A percentile compares a stretch with the other conserved stretches of the same genome.
Evolutionary conservation across 495 filamentous ascomycete species (phyloP).

Genomic region (Aspergillus bertholletiae): DNA sequence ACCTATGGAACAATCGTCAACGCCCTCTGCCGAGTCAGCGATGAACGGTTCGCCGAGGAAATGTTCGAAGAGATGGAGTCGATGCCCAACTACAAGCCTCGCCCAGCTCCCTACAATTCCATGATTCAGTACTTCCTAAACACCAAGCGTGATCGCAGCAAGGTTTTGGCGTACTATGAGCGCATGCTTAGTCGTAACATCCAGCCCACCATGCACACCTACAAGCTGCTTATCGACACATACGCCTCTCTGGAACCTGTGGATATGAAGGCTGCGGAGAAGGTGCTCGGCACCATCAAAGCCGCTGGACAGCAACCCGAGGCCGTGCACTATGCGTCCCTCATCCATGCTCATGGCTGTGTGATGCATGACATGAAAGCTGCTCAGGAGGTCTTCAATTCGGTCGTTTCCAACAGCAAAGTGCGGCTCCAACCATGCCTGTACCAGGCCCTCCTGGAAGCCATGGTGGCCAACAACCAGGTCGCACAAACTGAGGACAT

Average conservation of each 20-base stretch:
- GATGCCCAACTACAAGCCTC: constrained; percentile 97
- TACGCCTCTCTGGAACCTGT: constrained; percentile 91
- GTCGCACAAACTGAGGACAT: constrained; percentile 73
- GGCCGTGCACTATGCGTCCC: constrained; percentile 89
- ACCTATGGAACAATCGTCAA: constrained; percentile 99
- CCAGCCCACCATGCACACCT: constrained; percentile 89
- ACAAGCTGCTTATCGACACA: constrained; percentile 95
- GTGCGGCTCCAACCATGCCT: constrained; percentile 76
- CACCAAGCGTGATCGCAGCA: constrained; percentile 89
- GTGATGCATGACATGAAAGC: constrained; percentile 86
- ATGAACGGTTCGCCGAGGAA: constrained; percentile 96
- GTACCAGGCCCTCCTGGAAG: constrained; percentile 93
- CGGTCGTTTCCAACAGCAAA: constrained; percentile 60
- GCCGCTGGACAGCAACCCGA: constrained; percentile 72
- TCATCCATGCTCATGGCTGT: constrained; percentile 95
- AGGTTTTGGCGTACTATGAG: constrained; percentile 94
- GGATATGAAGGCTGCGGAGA: constrained; percentile 86
- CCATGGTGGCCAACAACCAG: constrained; percentile 90
- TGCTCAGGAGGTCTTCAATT: constrained; percentile 77
- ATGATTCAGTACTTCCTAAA: constrained; percentile 99
- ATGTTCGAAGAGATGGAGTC: constrained; percentile 99
- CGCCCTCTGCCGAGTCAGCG: constrained; percentile 91
- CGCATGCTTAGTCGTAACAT: constrained; percentile 88
- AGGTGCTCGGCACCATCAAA: constrained; percentile 74
- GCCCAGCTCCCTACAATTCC: constrained; percentile 95